These are phyloP conservation scores for Pseudocercospora musae DNA, from an alignment of 2,329 filamentous ascomycete genomes.

Conservation along the genomic window DNA sequence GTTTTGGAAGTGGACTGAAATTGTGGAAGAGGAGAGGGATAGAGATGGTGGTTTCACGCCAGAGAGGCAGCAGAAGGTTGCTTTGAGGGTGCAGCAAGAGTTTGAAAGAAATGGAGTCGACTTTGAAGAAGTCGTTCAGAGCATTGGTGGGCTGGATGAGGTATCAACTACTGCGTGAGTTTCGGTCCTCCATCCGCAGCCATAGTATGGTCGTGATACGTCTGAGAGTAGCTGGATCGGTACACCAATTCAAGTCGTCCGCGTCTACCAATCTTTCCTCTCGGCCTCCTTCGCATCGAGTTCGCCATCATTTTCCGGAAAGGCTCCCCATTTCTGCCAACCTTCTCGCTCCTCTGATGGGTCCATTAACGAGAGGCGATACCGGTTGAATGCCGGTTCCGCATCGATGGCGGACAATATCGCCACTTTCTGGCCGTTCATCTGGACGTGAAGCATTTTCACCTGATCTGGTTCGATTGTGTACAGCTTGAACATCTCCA, in stretches of 20 bases:
- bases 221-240: neutral
- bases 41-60: conserved; percentile 73
- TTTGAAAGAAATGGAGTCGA: conserved; percentile 75
- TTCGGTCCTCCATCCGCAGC: neutral
- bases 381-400: too few relatives aligned
- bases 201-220: neutral
- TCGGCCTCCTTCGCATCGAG: too few relatives aligned
- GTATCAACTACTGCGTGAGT: conserved; percentile 38
- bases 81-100: conserved; percentile 69
- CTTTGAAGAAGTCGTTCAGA: conserved; percentile 75
- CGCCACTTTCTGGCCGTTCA: neutral
- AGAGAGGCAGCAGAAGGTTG: conserved; percentile 69
- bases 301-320: too few relatives aligned
- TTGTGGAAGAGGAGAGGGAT: conserved; percentile 82
- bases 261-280: neutral
- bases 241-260: neutral
- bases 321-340: too few relatives aligned
- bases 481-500: neutral
- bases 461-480: too few relatives aligned
- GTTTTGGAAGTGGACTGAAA: conserved; percentile 90
- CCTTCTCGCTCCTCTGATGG: neutral
- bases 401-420: neutral
- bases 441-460: neutral
- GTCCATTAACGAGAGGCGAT: neutral
- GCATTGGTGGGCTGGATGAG: conserved; percentile 61